Evolutionary conservation across 495 filamentous ascomycete genomes (phyloP).

Genomic region (Penicillium fimorum): DNA sequence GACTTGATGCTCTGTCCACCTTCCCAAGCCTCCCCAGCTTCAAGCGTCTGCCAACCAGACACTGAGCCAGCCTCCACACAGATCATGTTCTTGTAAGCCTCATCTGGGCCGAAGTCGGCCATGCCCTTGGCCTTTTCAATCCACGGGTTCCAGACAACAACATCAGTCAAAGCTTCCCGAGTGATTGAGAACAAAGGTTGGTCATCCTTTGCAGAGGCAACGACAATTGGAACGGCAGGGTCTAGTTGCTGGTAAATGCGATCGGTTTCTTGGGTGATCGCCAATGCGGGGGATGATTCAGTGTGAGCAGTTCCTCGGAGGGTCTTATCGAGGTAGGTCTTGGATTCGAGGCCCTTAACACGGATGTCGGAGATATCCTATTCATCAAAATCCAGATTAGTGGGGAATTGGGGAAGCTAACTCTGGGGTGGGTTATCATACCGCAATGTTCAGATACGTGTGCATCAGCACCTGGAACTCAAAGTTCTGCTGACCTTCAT

Average conservation of each 20-base stretch:
- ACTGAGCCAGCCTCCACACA: conserved; percentile 92
- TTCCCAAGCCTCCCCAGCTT: conserved; percentile 84
- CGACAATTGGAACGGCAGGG: conserved; percentile 45
- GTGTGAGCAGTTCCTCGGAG: conserved; percentile 56
- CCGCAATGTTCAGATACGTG: conserved; percentile 79
- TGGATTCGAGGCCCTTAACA: conserved; percentile 69
- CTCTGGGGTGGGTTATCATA: conserved; percentile 40
- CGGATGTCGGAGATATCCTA: conserved; percentile 72
- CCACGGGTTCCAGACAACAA: conserved; percentile 99
- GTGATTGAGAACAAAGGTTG: conserved; percentile 65
- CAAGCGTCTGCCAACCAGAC: conserved; percentile 74
- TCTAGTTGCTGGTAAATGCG: conserved; percentile 73
- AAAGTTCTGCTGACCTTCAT: conserved; percentile 70
- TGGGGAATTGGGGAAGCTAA: neutral
- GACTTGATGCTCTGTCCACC: conserved; percentile 74
- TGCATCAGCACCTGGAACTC: conserved; percentile 93
- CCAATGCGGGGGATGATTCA: conserved; percentile 52
- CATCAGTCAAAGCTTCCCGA: conserved; percentile 77
- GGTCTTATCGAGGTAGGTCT: conserved; percentile 80
- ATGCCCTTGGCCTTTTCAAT: conserved; percentile 75
- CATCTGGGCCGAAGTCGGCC: conserved; percentile 84
- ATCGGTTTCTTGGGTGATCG: conserved; percentile 75
- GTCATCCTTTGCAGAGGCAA: conserved; percentile 58
- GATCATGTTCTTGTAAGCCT: conserved; percentile 87
- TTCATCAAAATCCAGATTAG: conserved; percentile 4